Base-by-base conservation (phyloP, 352 stramenopile species). In the Pythium scleroteichum region DNA sequence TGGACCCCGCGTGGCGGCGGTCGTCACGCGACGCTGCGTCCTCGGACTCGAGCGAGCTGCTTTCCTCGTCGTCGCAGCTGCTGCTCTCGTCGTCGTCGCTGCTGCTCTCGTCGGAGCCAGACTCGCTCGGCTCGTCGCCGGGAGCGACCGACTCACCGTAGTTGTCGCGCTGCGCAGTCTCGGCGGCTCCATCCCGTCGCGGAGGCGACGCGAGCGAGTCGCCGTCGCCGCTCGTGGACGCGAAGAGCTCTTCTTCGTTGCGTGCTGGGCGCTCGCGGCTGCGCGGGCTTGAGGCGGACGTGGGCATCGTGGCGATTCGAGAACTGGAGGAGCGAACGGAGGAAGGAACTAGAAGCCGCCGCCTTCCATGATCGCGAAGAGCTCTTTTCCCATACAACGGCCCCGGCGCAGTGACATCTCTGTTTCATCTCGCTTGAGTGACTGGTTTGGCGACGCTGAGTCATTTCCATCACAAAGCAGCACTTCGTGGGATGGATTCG, bases 41-140 rank as follows among this genome's bases (percentile, higher is more conserved):
- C 2, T 57, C 49, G 16, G 53, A 59, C 20, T 58, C 57, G 29
- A 8, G 38, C 27, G 56, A 64, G 65, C 64, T 68, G 71, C 59
- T 73, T 53, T 55, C 55, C 10, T 59, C 53, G 26, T 52, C 53
- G 40, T 49, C 49, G 27, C 33, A 16, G 23, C 57, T 64, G 38
- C 27, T 39, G 57, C 49, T 49, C 16, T 59, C 58, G 14, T 60
- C 59, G 24, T 61, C 52, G 2, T 52, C 42, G 44, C 33, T 45
- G 49, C 60, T 58, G 14, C n/a, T 17, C 3, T 62, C 35, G 68
- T 64, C 19, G 62, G 40, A 5, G 58, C 55, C 9, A 64, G 29
- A 35, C 5, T 35, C 58, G 20, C 61, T 48, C n/a, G 61, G 60
- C 9, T 66, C 66, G 38, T 70, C 63, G 4, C 4, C 22, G 7